These are phyloP conservation scores for Lepidium aucheri DNA, from an alignment of 345 rosid species.

Conservation along the genomic window DNA sequence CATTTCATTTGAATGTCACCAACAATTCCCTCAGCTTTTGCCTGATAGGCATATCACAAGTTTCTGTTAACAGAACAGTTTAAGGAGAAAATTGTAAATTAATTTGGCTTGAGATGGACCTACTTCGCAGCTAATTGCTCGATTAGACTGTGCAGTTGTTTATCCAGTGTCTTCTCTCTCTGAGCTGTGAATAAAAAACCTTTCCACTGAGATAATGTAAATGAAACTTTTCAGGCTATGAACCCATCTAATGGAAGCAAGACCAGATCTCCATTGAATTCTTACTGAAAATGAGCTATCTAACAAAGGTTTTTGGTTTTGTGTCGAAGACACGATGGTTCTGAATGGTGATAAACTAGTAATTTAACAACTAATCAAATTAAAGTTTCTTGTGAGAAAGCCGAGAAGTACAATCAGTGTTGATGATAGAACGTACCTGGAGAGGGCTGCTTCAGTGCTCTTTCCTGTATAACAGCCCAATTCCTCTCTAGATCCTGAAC, in stretches of 20 bases:
- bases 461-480: conserved; percentile 65
- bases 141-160: conserved; percentile 79
- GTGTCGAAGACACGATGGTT: conserved; percentile 1
- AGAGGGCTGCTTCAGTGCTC: conserved; percentile 65
- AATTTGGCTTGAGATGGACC: conserved; percentile 33
- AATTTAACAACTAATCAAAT: background rate
- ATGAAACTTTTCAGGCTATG: background rate
- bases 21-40: conserved; percentile 90
- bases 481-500: conserved; percentile 64
- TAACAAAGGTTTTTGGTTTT: background rate
- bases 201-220: background rate
- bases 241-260: background rate
- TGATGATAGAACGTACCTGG: conserved; percentile 47
- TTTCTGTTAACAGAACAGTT: background rate
- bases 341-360: background rate
- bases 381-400: background rate
- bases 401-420: background rate
- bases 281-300: background rate
- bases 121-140: conserved; percentile 90
- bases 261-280: background rate
- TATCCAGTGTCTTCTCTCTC: conserved; percentile 84
- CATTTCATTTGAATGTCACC: conserved; percentile 56
- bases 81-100: background rate
- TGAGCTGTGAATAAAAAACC: conserved; percentile 46
- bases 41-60: conserved; percentile 30